phyloP scores from a whole-genome alignment of 106 monocot genomes.

The Dioscorea dumetorum region DNA sequence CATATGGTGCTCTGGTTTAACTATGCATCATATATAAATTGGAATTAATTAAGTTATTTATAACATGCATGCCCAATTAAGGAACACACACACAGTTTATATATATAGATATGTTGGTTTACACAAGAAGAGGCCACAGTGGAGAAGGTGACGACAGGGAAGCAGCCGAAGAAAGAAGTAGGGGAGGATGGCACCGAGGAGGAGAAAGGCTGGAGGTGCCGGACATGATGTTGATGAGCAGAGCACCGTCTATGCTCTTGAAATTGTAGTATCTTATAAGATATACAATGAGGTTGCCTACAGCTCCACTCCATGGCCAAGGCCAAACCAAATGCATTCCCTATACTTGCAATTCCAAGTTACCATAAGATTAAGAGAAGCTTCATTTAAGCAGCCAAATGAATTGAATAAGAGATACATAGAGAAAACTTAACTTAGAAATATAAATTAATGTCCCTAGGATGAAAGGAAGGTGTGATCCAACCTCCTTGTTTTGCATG shows the following conservation, averaged over 20 bases:
- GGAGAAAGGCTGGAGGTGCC: conserved; percentile 54
- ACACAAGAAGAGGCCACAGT: conserved; percentile 26
- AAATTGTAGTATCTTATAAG: conserved; percentile 53
- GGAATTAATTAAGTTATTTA: no score
- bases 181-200: conserved; percentile 50
- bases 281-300: conserved; percentile 52
- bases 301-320: conserved; percentile 26
- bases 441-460: conserved; percentile 6
- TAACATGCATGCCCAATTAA: no score
- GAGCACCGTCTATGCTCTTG: conserved; percentile 53
- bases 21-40: no score
- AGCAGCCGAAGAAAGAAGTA: conserved; percentile 67
- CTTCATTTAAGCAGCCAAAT: neutral
- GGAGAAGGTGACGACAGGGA: conserved; percentile 30
- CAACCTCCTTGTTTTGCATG: conserved; percentile 33
- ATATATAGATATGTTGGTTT: no score
- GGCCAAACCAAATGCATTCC: conserved; percentile 19
- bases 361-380: neutral
- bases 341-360: conserved; percentile 4
- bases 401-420: no score
- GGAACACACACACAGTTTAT: no score
- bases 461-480: conserved; percentile 60
- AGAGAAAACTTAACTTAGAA: no score
- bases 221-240: conserved; percentile 42
- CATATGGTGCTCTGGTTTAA: no score